Percentiles rank a stretch among this genome's conserved stretches.
phyloP scores from a whole-genome alignment of 1,139 yeast genomes.

The Pichia cactophila region DNA sequence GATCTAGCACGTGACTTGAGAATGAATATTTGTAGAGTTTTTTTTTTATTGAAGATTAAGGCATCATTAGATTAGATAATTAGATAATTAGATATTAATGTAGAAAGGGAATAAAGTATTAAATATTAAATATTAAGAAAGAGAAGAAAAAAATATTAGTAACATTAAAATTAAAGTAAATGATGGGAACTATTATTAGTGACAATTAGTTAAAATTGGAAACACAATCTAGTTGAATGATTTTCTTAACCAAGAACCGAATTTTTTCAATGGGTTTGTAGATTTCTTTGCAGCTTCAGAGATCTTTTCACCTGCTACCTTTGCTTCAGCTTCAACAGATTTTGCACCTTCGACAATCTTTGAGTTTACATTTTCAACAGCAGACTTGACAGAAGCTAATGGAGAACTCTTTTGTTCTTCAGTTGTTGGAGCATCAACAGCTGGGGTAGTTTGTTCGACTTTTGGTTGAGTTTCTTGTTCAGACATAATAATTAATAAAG shows the following conservation, averaged over 20 bases:
- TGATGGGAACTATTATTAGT: background rate
- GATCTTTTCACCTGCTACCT: slow-evolving; percentile 11
- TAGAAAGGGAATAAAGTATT: background rate
- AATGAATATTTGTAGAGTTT: no score
- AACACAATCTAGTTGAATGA: slow-evolving; percentile 7
- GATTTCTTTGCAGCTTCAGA: slow-evolving; percentile 7
- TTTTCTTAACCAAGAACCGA: slow-evolving; percentile 12
- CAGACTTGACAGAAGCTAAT: slow-evolving; percentile 11
- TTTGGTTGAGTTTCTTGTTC: slow-evolving; percentile 7
- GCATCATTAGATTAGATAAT: background rate
- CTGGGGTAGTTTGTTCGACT: slow-evolving; percentile 1
- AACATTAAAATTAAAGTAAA: slow-evolving; percentile 1
- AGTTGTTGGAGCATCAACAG: slow-evolving; percentile 7
- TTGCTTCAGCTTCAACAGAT: slow-evolving; percentile 13
- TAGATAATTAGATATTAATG: no score
- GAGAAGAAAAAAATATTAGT: background rate
- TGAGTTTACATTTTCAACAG: slow-evolving; percentile 10
- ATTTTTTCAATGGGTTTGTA: slow-evolving; percentile 13
- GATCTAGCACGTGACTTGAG: no score
- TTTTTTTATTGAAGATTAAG: no score
- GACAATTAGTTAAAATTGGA: background rate
- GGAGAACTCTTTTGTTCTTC: slow-evolving; percentile 10
- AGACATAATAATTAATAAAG: slow-evolving; percentile 5
- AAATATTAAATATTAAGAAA: background rate
- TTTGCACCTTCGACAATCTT: slow-evolving; percentile 14